These are phyloP conservation scores for Hypoxylon sp. DNA, from an alignment of 2,329 filamentous ascomycete species.

Conservation along the genomic window DNA sequence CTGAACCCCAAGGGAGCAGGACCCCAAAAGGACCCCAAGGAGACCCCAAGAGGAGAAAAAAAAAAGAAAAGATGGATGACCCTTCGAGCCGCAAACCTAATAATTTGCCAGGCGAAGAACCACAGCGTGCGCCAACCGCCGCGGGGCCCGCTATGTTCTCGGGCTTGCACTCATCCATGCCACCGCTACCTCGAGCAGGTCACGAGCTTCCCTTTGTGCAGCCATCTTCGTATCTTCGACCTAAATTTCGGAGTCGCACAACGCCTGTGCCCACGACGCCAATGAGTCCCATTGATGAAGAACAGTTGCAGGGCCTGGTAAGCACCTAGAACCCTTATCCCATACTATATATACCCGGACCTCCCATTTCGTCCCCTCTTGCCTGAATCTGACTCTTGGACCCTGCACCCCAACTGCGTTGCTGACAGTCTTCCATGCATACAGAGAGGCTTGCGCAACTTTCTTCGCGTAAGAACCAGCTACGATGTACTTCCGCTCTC, in stretches of 20 bases:
- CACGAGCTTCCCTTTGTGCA: conserved; percentile 71
- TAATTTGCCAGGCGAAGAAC: conserved; percentile 46
- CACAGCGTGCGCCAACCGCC: conserved; percentile 46
- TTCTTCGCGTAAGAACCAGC: conserved; percentile 94
- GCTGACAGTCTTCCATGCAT: conserved; percentile 42
- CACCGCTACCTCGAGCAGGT: conserved; percentile 55
- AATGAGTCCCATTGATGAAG: conserved; percentile 77
- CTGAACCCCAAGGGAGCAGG: conserved; percentile 27
- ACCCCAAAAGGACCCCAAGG: conserved; percentile 28
- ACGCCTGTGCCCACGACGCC: conserved; percentile 61
- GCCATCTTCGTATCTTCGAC: conserved; percentile 71
- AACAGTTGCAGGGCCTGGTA: conserved; percentile 85
- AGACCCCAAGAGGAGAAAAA: conserved; percentile 6
- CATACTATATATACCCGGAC: conserved; percentile 6
- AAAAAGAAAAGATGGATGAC: conserved; percentile 47
- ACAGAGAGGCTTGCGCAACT: conserved; percentile 92
- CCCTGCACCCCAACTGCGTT: conserved; percentile 11
- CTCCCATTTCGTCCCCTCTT: conserved; percentile 33
- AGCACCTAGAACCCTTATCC: conserved; percentile 53
- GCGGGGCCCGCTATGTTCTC: conserved; percentile 41
- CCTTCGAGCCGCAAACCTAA: conserved; percentile 45
- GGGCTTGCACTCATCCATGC: conserved; percentile 42
- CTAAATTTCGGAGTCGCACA: conserved; percentile 59
- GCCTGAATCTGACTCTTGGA: conserved; percentile 23
- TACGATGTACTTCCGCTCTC: conserved; percentile 98